A percentile compares a stretch with the other conserved stretches of the same genome.
These are phyloP conservation scores for Epichloe elymi DNA, from an alignment of 2,329 filamentous ascomycete species.

Conservation along the genomic window DNA sequence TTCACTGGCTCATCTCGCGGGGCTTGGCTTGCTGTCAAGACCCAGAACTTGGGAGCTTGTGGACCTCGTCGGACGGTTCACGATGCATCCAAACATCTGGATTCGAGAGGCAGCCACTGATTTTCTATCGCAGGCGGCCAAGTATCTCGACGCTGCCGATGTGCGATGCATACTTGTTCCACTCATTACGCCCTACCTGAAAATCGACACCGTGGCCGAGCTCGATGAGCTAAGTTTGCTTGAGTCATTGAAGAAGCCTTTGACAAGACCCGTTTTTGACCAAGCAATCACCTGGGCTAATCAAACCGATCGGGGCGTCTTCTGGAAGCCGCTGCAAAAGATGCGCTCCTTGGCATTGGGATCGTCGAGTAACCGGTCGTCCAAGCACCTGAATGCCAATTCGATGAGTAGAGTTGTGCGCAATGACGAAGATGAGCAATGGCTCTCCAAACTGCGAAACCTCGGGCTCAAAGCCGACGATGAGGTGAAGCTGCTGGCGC, in stretches of 20 bases:
- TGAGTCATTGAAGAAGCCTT: conserved; percentile 69
- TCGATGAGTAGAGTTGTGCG: conserved; percentile 52
- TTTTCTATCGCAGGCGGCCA: conserved; percentile 66
- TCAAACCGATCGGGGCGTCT: conserved; percentile 67
- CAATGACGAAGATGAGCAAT: conserved; percentile 89
- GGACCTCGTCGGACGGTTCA: conserved; percentile 69
- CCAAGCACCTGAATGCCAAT: conserved; percentile 41
- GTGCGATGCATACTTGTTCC: conserved; percentile 73
- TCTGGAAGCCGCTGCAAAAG: conserved; percentile 71
- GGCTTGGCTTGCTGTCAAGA: conserved; percentile 74
- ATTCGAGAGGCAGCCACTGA: conserved; percentile 80
- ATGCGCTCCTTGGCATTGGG: conserved; percentile 53
- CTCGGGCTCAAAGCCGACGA: conserved; percentile 73
- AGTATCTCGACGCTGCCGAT: conserved; percentile 66
- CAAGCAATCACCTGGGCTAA: conserved; percentile 75
- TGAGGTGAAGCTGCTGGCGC: conserved; percentile 73
- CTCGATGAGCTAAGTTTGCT: conserved; percentile 64
- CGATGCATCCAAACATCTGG: conserved; percentile 91
- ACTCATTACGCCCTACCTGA: conserved; percentile 69
- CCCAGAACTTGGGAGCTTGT: conserved; percentile 79
- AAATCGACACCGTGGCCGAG: conserved; percentile 49
- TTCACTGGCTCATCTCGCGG: conserved; percentile 77
- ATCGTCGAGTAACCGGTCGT: conserved; percentile 39
- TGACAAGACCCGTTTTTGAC: conserved; percentile 71
- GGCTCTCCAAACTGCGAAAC: conserved; percentile 74